Evolutionary conservation across 1,284 basidiomycete species (phyloP).

Genomic region (Cryptococcus depauperatus): DNA sequence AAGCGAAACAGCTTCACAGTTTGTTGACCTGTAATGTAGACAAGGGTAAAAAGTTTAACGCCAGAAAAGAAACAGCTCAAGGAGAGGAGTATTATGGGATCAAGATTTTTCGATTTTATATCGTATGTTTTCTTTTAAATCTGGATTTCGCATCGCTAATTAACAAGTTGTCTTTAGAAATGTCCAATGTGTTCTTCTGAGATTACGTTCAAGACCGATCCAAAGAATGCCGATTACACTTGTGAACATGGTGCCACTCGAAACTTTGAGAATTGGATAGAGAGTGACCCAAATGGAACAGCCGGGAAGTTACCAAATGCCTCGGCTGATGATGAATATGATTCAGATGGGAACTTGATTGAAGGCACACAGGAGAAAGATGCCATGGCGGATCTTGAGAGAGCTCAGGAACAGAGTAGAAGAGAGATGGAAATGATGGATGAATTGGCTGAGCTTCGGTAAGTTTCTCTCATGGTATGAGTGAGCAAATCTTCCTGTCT

Average conservation of each 20-base stretch:
- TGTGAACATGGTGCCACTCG: slow-evolving; percentile 89
- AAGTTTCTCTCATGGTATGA: slow-evolving; percentile 5
- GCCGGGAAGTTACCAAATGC: slow-evolving; percentile 39
- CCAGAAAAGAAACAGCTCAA: slow-evolving; percentile 93
- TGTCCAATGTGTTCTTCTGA: slow-evolving; percentile 89
- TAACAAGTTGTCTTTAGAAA: slow-evolving; percentile 32
- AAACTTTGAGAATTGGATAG: slow-evolving; percentile 65
- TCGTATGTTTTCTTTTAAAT: slow-evolving; percentile 25
- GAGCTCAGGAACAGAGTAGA: slow-evolving; percentile 80
- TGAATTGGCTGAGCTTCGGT: slow-evolving; percentile 84
- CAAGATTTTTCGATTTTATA: slow-evolving; percentile 54
- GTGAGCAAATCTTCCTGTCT: not conserved
- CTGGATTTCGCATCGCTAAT: not conserved
- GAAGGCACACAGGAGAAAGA: slow-evolving; percentile 51
- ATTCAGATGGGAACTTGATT: slow-evolving; percentile 54
- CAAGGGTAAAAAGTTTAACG: slow-evolving; percentile 98
- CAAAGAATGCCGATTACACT: slow-evolving; percentile 89
- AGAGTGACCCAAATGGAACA: slow-evolving; percentile 28
- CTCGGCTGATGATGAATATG: slow-evolving; percentile 50
- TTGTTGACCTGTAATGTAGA: slow-evolving; percentile 33
- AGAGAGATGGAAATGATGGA: slow-evolving; percentile 98
- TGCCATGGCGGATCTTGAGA: slow-evolving; percentile 94
- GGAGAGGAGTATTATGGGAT: slow-evolving; percentile 98
- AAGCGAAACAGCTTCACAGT: not conserved
- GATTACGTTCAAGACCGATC: slow-evolving; percentile 99